Evolutionary conservation across 164 flowering plant genomes (phyloP), one percentile per base, ranked within the genome.

Genomic region (Stephania cephalantha): DNA sequence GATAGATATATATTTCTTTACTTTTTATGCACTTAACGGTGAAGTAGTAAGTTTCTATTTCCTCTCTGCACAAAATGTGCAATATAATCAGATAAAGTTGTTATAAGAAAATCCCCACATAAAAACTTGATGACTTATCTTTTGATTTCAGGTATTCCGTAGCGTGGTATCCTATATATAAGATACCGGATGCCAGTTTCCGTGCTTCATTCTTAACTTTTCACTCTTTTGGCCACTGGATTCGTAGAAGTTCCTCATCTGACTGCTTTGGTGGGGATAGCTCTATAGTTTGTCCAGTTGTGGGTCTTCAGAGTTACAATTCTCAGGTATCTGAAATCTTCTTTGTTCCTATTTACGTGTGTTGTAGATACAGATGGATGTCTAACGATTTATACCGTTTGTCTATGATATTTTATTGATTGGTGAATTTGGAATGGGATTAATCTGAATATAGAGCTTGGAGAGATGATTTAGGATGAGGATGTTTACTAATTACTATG

Each of bases 81-180:
- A 22, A 0, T n/a, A 18, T 58, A 58, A 48, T 48, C 53, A 2
- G 8, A 48, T 48, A 58, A 58, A 58, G 25, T 18, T 18, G 7
- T 5, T 25, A 4, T 22, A 61, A 18, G 7, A 61, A 6, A 61
- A 25, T 20, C 66, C 66, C 18, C n/a, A 25, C 25, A 61, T n/a
- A 61, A 25, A 61, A 25, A n/a, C 18, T 61, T 61, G 9, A 58
- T 9, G 48, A 20, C 9, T 15, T 55, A 22, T 80, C 70, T 46
- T 69, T 46, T 18, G 35, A 68, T 82, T 85, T 74, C 87, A 92
- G 97, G 97, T 92, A 84, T 72, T 82, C 94, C 18, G 93, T 92
- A 71, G 97, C 97, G 7, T 92, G 97, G 97, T 92, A 92, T 83
- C 97, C 97, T n/a, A 89, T 92, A 64, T 92, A 92, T 69, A 83